phyloP scores from a whole-genome alignment of 345 rosid genomes.

The Pugionium cornutum region DNA sequence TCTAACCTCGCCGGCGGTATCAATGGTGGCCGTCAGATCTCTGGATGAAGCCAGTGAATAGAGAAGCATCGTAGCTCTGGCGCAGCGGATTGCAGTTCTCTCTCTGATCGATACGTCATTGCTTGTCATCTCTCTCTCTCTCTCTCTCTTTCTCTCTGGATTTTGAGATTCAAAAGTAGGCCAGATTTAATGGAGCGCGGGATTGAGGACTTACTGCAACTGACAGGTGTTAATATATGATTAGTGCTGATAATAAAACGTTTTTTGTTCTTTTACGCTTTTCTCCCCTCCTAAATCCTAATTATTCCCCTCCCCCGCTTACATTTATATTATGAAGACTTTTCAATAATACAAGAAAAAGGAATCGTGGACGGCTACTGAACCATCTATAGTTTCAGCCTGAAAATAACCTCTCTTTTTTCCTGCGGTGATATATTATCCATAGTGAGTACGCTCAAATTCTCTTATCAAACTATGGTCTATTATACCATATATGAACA shows the following conservation, averaged over 20 bases:
- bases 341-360: background rate
- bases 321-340: too few species aligned
- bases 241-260: conserved; percentile 3
- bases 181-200: conserved; percentile 17
- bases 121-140: conserved; percentile 28
- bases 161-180: conserved; percentile 19
- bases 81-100: conserved; percentile 34
- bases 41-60: conserved; percentile 30
- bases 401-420: background rate
- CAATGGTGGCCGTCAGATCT: conserved; percentile 10
- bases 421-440: conserved; percentile 3
- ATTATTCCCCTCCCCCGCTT: background rate
- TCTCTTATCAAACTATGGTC: conserved; percentile 19
- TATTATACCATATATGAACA: conserved; percentile 4
- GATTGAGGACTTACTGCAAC: background rate
- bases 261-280: too few species aligned
- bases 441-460: conserved; percentile 23
- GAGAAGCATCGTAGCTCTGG: conserved; percentile 37
- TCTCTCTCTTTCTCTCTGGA: conserved; percentile 21
- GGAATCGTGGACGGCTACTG: conserved; percentile 11
- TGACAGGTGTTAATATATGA: conserved; percentile 22
- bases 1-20: conserved; percentile 31
- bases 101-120: conserved; percentile 26
- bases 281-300: background rate
- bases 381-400: conserved; percentile 1